phyloP scores from a whole-genome alignment of 768 basidiomycete species.

The Chalciporus sphaerocephalus region DNA sequence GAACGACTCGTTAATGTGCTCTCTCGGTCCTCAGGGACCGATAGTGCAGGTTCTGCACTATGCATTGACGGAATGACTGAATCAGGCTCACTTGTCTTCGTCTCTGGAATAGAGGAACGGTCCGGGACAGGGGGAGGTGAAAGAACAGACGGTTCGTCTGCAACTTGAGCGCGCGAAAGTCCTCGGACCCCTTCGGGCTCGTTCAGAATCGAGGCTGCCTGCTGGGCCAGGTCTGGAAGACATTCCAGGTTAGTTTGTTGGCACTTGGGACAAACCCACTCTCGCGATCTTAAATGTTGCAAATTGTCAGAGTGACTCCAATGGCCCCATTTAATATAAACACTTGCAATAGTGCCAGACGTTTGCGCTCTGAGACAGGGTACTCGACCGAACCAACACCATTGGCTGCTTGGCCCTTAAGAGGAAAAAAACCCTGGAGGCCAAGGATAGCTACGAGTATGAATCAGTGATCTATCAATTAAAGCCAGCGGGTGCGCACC shows the following conservation, averaged over 20 bases:
- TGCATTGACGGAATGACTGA: conserved; percentile 12
- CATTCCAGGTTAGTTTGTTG: conserved; percentile 59
- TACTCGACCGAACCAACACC: conserved; percentile 87
- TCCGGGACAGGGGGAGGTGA: conserved; percentile 18
- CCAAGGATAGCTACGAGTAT: conserved; percentile 67
- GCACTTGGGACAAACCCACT: conserved; percentile 78
- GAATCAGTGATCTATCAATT: conserved; percentile 12
- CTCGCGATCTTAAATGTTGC: conserved; percentile 54
- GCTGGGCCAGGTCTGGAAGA: conserved; percentile 59
- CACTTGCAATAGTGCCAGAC: conserved; percentile 70
- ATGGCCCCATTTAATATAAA: conserved; percentile 11
- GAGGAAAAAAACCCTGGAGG: conserved; percentile 83
- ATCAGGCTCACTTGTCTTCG: conserved; percentile 16
- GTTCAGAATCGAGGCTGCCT: conserved; percentile 14
- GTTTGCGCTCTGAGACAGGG: conserved; percentile 67
- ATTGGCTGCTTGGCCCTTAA: conserved; percentile 81
- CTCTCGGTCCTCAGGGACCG: conserved; percentile 12
- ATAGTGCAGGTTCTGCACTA: conserved; percentile 7
- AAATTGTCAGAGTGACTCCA: conserved; percentile 9
- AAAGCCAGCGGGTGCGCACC: conserved; percentile 42
- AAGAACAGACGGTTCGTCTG: conserved; percentile 13
- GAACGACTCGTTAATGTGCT: conserved; percentile 2
- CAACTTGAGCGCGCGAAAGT: conserved; percentile 16
- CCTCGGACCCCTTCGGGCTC: conserved; percentile 20
- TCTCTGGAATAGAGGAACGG: conserved; percentile 13